These are phyloP conservation scores for Apostasia shenzhenica DNA, from an alignment of 106 monocot genomes.

Conservation along the genomic window DNA sequence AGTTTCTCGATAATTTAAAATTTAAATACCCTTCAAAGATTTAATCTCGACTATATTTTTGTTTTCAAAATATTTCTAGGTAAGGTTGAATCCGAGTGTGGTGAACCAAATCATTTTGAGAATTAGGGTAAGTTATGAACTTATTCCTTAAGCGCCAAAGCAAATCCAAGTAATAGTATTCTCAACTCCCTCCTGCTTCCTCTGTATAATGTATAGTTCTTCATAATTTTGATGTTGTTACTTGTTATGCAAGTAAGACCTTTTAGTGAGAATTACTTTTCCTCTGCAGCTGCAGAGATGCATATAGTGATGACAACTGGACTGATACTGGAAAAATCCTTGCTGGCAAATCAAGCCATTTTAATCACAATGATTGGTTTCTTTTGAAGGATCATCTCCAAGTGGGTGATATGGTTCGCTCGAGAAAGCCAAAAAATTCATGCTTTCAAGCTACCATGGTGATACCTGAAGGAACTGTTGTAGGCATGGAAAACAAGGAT, in stretches of 20 bases:
- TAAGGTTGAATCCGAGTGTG: too few species aligned
- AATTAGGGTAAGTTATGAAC: too few species aligned
- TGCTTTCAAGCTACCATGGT: slow-evolving; percentile 55
- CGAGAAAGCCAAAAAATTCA: slow-evolving; percentile 57
- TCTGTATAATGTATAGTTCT: too few species aligned
- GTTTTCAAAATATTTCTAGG: too few species aligned
- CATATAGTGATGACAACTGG: slow-evolving; percentile 11
- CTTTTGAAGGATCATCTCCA: slow-evolving; percentile 59
- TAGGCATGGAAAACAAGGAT: slow-evolving; percentile 46
- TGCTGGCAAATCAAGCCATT: slow-evolving; percentile 9
- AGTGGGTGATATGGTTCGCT: slow-evolving; percentile 82
- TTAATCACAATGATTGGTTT: slow-evolving; percentile 51
- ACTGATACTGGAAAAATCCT: slow-evolving; percentile 5
- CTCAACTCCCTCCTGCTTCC: too few species aligned
- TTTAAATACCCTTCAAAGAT: too few species aligned
- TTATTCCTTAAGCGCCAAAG: too few species aligned
- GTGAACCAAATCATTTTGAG: too few species aligned
- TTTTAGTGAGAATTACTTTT: not conserved
- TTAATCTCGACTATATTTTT: too few species aligned
- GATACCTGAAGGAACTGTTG: slow-evolving; percentile 79
- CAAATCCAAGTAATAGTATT: too few species aligned
- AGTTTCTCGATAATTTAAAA: too few species aligned
- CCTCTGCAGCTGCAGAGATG: slow-evolving; percentile 38
- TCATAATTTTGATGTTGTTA: not conserved
- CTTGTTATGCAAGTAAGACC: too few species aligned